These are phyloP conservation scores for Calonectria hawksworthii DNA, from an alignment of 2,329 filamentous ascomycete genomes.

Conservation along the genomic window DNA sequence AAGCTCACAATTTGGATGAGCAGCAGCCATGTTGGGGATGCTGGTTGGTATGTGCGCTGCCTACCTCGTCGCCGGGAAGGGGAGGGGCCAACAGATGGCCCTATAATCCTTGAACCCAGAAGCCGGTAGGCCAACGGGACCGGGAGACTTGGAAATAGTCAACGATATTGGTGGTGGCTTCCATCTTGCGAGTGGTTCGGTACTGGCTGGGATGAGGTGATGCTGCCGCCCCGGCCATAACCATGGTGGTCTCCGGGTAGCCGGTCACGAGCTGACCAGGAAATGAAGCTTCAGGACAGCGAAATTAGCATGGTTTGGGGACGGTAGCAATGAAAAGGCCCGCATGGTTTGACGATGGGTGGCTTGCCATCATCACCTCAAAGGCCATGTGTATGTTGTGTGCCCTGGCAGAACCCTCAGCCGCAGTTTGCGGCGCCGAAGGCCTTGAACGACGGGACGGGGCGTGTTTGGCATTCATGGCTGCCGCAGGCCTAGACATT, in stretches of 20 bases:
- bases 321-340: constrained; percentile 21
- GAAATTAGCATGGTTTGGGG: constrained; percentile 43
- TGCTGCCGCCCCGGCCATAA: constrained; percentile 24
- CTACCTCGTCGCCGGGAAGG: constrained; percentile 3
- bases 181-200: constrained; percentile 29
- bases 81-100: constrained; percentile 4
- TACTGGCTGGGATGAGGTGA: constrained; percentile 40
- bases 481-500: constrained; percentile 29
- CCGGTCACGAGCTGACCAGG: constrained; percentile 36
- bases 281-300: constrained; percentile 45
- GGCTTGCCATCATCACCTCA: constrained; percentile 42
- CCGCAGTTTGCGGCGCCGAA: constrained; percentile 29
- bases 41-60: constrained; percentile 2
- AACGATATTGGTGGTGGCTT: constrained; percentile 18
- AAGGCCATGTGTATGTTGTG: not conserved
- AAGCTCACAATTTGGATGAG: not conserved
- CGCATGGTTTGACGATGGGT: constrained; percentile 28
- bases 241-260: constrained; percentile 27
- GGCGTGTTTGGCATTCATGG: constrained; percentile 38
- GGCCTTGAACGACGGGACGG: constrained; percentile 35
- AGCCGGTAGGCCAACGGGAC: constrained; percentile 26
- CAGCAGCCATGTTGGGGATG: not conserved
- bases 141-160: constrained; percentile 27
- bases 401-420: constrained; percentile 30
- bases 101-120: constrained; percentile 5